These are phyloP conservation scores for Plasmopara halstedii DNA, from an alignment of 352 stramenopile species.

Conservation along the genomic window DNA sequence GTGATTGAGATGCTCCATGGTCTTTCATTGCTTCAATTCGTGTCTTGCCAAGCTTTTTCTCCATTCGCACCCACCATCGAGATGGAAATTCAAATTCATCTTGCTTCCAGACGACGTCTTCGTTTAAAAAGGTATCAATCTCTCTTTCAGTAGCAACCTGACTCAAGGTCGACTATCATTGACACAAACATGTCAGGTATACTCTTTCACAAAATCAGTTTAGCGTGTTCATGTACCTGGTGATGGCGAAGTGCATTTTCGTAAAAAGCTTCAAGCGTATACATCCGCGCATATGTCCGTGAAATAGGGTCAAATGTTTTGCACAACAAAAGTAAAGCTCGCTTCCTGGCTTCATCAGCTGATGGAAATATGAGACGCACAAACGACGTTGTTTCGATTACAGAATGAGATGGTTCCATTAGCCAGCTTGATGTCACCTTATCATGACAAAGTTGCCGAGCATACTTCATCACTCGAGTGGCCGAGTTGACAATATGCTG, in stretches of 20 bases:
- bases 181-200: constrained; percentile 6
- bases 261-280: constrained; percentile 49
- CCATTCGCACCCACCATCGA: constrained; percentile 31
- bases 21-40: background rate
- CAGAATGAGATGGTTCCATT: constrained; percentile 15
- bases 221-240: constrained; percentile 23
- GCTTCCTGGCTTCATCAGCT: constrained; percentile 56
- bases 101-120: constrained; percentile 30
- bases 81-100: constrained; percentile 33
- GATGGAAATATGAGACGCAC: constrained; percentile 66
- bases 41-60: constrained; percentile 17
- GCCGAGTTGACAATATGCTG: constrained; percentile 30
- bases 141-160: constrained; percentile 32
- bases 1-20: constrained; percentile 1
- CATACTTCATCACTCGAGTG: constrained; percentile 36
- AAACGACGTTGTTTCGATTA: constrained; percentile 36
- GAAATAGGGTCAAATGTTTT: constrained; percentile 72
- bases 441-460: constrained; percentile 23
- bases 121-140: constrained; percentile 20
- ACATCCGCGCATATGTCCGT: constrained; percentile 49
- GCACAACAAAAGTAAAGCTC: constrained; percentile 53
- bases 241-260: constrained; percentile 46
- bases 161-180: constrained; percentile 37
- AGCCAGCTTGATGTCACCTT: constrained; percentile 22
- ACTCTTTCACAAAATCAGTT: background rate